A percentile compares a stretch with the other conserved stretches of the same genome.
phyloP scores from a whole-genome alignment of 495 filamentous ascomycete genomes.

The Hamigera avellanea region DNA sequence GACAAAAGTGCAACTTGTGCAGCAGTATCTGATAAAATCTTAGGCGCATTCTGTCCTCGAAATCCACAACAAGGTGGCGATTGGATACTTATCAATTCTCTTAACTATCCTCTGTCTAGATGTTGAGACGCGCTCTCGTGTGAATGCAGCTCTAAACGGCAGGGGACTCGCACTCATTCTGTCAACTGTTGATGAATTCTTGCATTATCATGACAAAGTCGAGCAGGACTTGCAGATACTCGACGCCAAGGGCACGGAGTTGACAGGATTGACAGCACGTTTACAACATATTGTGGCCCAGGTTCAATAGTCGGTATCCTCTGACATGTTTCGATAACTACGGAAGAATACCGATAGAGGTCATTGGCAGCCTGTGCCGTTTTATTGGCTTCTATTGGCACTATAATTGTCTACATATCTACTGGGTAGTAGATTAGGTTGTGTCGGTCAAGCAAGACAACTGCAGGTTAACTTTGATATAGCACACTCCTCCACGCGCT shows the following conservation, averaged over 20 bases:
- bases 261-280: constrained; percentile 43
- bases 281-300: constrained; percentile 39
- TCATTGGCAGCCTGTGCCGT: too few relatives aligned
- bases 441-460: too few relatives aligned
- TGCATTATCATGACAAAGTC: constrained; percentile 63
- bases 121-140: constrained; percentile 32
- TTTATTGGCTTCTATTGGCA: too few relatives aligned
- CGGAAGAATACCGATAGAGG: too few relatives aligned
- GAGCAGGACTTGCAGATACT: constrained; percentile 33
- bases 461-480: too few relatives aligned
- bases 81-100: constrained; percentile 82
- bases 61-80: constrained; percentile 74
- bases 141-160: constrained; percentile 42
- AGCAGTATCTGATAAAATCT: constrained; percentile 1
- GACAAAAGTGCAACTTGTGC: constrained; percentile 4
- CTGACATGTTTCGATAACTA: too few relatives aligned
- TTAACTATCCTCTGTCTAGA: constrained; percentile 68
- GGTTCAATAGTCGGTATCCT: constrained; percentile 11
- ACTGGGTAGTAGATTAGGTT: too few relatives aligned
- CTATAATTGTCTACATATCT: too few relatives aligned
- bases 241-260: constrained; percentile 16
- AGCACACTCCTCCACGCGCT: too few relatives aligned
- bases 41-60: constrained; percentile 79
- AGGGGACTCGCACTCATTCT: constrained; percentile 51
- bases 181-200: constrained; percentile 78